Conservation (phyloP, 805 yeast genomes). For the Suhomyces faveliae region DNA sequence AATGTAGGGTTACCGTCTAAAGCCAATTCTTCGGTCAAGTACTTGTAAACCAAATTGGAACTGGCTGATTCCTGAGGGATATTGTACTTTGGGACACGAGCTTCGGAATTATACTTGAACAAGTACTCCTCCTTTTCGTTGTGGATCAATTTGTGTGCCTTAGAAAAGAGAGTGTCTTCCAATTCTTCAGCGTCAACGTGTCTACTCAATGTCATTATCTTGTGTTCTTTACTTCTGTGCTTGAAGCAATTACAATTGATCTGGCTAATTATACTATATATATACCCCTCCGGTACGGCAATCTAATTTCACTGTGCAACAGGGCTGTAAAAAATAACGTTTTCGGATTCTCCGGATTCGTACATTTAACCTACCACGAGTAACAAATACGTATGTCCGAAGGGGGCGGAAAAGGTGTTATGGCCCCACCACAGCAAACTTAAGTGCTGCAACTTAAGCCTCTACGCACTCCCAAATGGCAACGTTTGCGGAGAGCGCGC, state of each 20-base stretch:
- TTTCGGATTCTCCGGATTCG: too few species aligned
- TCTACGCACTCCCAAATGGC: too few species aligned
- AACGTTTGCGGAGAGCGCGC: too few species aligned
- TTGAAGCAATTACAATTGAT: not conserved
- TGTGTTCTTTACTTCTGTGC: too few species aligned
- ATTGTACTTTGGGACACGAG: slow-evolving; percentile 52
- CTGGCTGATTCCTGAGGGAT: slow-evolving; percentile 59
- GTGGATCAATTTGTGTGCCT: slow-evolving; percentile 18
- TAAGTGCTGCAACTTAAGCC: too few species aligned
- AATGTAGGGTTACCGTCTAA: slow-evolving; percentile 83
- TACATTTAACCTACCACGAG: too few species aligned
- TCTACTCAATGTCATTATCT: slow-evolving; percentile 46
- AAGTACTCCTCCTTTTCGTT: slow-evolving; percentile 29
- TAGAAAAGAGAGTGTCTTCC: slow-evolving; percentile 31
- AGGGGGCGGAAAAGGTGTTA: too few species aligned
- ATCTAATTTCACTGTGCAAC: too few species aligned
- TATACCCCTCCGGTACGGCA: too few species aligned
- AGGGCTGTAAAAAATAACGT: not conserved
- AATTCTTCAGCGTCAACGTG: slow-evolving; percentile 48
- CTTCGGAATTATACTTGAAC: slow-evolving; percentile 29
- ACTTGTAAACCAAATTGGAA: slow-evolving; percentile 53
- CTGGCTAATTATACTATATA: too few species aligned
- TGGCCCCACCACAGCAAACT: too few species aligned
- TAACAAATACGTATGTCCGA: too few species aligned
- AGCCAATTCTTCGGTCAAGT: slow-evolving; percentile 69